Percentiles rank a stretch among this genome's conserved stretches.
Conservation (phyloP, 148 eudicot species). For the Vaccinium corymbosum region DNA sequence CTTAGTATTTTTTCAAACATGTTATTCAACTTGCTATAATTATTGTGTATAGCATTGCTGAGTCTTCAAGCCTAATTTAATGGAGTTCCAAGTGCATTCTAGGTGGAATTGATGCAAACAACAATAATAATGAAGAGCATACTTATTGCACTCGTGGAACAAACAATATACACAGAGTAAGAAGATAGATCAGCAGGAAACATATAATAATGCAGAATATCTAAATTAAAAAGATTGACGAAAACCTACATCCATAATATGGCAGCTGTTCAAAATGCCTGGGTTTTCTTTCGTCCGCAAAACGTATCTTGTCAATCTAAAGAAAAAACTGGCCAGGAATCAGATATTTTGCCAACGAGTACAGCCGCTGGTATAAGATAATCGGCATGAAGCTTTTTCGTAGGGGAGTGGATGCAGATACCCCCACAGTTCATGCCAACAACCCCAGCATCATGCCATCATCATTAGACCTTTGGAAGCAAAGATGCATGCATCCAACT, state of each 20-base stretch:
- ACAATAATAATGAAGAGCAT: neutral
- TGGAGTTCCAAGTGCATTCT: neutral
- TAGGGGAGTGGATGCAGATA: neutral
- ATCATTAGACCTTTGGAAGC: constrained; percentile 39
- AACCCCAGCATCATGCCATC: constrained; percentile 24
- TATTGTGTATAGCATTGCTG: neutral
- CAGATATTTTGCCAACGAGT: neutral
- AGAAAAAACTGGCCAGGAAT: neutral
- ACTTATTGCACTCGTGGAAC: neutral
- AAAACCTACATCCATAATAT: neutral
- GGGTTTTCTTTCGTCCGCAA: constrained; percentile 9
- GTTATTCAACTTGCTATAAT: neutral
- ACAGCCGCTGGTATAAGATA: neutral
- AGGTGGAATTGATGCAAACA: neutral
- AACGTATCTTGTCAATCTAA: neutral
- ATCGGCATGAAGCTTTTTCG: constrained; percentile 10
- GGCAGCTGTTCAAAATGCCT: neutral
- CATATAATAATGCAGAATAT: neutral
- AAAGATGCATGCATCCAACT: constrained; percentile 37
- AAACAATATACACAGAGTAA: neutral
- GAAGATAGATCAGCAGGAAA: neutral
- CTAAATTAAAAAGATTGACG: neutral
- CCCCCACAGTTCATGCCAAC: constrained; percentile 11
- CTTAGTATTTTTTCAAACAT: neutral
- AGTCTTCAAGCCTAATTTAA: neutral